phyloP scores from a whole-genome alignment of 202 grass and related monocot species.

The Elaeis oleifera region DNA sequence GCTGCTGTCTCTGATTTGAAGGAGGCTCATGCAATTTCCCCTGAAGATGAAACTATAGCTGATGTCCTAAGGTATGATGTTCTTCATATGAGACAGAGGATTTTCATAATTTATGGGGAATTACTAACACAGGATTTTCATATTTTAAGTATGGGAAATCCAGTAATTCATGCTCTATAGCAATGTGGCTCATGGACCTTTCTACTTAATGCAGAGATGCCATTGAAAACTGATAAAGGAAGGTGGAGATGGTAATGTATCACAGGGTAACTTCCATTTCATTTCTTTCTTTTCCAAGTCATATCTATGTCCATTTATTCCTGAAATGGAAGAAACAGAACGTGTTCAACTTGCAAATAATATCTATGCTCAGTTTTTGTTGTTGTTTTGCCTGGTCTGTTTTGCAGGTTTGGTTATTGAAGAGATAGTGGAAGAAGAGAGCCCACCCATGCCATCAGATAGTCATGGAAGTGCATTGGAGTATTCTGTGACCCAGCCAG shows the following conservation, averaged over 20 bases:
- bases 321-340: too few species aligned
- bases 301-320: background rate
- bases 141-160: constrained; percentile 7
- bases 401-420: constrained; percentile 76
- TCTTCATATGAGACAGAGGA: too few species aligned
- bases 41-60: constrained; percentile 96
- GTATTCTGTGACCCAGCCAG: constrained; percentile 39
- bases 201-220: constrained; percentile 39
- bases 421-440: constrained; percentile 61
- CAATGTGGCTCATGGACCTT: constrained; percentile 13
- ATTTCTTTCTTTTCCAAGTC: background rate
- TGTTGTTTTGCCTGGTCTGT: constrained; percentile 11
- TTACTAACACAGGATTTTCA: too few species aligned
- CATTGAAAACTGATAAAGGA: constrained; percentile 33
- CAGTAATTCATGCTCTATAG: constrained; percentile 9
- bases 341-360: too few species aligned
- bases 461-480: constrained; percentile 37
- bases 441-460: constrained; percentile 23
- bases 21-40: constrained; percentile 66
- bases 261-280: constrained; percentile 30
- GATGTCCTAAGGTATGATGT: constrained; percentile 54
- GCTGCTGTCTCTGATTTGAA: constrained; percentile 80
- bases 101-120: background rate
- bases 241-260: constrained; percentile 26
- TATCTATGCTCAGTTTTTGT: constrained; percentile 5